Evolutionary conservation across 306 rosid species (phyloP).

Genomic region (Acacia confusa): DNA sequence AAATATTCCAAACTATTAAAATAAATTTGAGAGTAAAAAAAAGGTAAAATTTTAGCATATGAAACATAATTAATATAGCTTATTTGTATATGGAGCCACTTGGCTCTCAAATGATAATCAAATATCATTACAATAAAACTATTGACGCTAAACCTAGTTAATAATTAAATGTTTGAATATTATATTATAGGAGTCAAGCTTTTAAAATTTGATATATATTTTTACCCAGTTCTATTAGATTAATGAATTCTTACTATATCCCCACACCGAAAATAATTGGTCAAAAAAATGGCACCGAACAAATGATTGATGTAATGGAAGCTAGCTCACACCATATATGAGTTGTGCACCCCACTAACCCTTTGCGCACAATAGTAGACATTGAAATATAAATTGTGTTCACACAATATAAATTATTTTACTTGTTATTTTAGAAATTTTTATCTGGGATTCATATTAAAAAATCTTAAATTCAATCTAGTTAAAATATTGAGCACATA

Average conservation of each 20-base stretch:
- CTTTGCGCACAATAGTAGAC: neutral
- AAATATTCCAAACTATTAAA: too few relatives aligned
- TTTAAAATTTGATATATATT: neutral
- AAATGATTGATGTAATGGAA: neutral
- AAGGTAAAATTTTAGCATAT: too few relatives aligned
- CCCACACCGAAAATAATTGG: neutral
- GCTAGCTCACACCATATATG: neutral
- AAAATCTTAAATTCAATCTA: neutral
- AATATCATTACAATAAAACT: neutral
- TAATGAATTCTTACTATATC: neutral
- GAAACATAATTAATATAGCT: neutral
- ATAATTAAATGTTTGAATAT: neutral
- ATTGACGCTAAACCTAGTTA: neutral
- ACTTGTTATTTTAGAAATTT: neutral
- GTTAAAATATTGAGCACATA: neutral
- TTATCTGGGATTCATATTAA: neutral
- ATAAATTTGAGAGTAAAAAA: too few relatives aligned
- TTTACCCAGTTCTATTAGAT: neutral
- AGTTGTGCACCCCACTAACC: neutral
- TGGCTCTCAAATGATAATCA: neutral
- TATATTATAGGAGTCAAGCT: neutral
- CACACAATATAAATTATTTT: neutral
- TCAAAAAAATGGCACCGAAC: neutral
- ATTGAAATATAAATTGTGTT: neutral
- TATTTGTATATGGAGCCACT: neutral